These are phyloP conservation scores for Penicillium frequentans DNA, from an alignment of 2,329 filamentous ascomycete genomes.

Conservation along the genomic window DNA sequence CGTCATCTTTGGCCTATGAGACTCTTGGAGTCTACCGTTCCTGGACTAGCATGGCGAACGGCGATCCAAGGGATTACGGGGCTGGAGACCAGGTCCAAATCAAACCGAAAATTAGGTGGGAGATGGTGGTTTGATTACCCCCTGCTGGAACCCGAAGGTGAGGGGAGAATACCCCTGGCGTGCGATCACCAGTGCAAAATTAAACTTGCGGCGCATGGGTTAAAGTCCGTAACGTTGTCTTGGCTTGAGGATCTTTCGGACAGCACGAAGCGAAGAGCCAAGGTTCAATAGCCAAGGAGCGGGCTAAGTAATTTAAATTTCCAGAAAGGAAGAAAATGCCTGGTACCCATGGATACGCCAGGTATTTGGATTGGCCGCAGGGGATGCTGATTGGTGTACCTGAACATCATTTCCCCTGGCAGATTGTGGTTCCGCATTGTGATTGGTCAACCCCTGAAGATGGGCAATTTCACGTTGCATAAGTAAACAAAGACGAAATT, in stretches of 20 bases:
- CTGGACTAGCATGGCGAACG: neutral
- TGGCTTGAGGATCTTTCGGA: neutral
- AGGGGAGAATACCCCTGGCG: slow-evolving; percentile 10
- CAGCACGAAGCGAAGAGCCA: neutral
- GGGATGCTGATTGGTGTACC: slow-evolving; percentile 33
- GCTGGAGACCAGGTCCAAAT: neutral
- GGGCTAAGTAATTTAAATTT: neutral
- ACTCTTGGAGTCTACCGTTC: neutral
- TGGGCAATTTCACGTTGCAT: slow-evolving; percentile 12
- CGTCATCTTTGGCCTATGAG: neutral
- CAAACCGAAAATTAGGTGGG: neutral
- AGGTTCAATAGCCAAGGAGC: slow-evolving; percentile 8
- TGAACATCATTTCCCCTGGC: slow-evolving; percentile 17
- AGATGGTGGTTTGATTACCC: neutral
- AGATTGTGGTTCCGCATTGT: neutral
- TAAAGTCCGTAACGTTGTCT: slow-evolving; percentile 6
- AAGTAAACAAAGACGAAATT: neutral
- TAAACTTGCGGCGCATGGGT: slow-evolving; percentile 13
- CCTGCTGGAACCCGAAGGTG: slow-evolving; percentile 2
- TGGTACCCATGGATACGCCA: slow-evolving; percentile 21
- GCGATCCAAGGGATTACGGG: neutral
- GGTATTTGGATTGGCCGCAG: slow-evolving; percentile 15
- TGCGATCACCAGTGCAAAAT: slow-evolving; percentile 14
- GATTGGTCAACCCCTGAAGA: slow-evolving; percentile 25
- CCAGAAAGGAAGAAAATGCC: neutral